Base-by-base conservation (phyloP, 2,329 filamentous ascomycete species). In the Pyrenophora teres region DNA sequence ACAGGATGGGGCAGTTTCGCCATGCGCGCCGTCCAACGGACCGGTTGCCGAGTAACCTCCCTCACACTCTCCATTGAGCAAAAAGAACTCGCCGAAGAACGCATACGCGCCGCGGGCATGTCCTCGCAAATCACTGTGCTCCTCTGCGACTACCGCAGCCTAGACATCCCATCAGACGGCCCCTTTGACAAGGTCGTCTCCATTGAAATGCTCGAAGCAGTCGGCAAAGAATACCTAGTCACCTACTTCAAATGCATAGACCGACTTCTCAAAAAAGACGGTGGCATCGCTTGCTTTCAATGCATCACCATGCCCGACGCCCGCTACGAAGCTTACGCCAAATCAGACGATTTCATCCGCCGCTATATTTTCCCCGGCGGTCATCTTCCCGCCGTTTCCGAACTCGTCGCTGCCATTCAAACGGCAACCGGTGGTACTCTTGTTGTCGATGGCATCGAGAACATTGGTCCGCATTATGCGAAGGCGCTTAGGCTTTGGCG, bases 361-460 rank as follows among this genome's bases (percentile, higher is more conserved):
- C 84, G 86, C 56, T 89, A 91, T 72, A 90, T 91, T 47, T 91
- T 92, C 72, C 88, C 88, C 0, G 87, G 88, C n/a, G 88, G 88
- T 0, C 87, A 90, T 64, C 75, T 91, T 67, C 64, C 89, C 76
- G 36, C 91, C 82, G 50, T 87, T 74, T 60, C 85, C 79, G 64
- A 97, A 77, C 52, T 86, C 74, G n/a, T 87, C 74, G 64, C 83
- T 81, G 68, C 85, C 30, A 86, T 91, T 57, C 81, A 79, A 35
- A 77, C 77, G 21, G 84, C 84, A 30, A 87, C 86, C 0, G 72
- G 78, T 8, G 83, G 84, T 0, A 82, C 81, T 0, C 76, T 91
- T 6, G 81, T 90, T 10, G 80, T 90, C 1, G 86, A 90, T 60
- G 79, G 74, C 10, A 76, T 90, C 35, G 82, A 89, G 64, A 90